These are phyloP conservation scores for Talaromyces proteolyticus DNA, from an alignment of 495 filamentous ascomycete species.

Conservation along the genomic window DNA sequence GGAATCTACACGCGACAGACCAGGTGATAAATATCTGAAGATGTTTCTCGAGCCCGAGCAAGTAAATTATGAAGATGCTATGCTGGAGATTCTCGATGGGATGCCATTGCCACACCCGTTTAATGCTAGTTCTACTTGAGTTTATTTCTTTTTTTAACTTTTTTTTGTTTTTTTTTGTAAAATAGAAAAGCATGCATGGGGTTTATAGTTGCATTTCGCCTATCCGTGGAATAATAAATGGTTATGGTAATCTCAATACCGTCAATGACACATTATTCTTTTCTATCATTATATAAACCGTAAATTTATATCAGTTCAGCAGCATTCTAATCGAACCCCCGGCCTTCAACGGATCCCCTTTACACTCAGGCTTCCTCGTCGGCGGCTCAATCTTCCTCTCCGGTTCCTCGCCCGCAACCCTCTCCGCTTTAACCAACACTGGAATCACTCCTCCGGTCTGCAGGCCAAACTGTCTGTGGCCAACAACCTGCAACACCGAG, in stretches of 20 bases:
- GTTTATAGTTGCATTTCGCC: too few relatives aligned
- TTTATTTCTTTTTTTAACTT: neutral
- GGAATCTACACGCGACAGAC: neutral
- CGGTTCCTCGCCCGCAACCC: constrained; percentile 17
- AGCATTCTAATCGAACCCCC: too few relatives aligned
- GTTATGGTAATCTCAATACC: too few relatives aligned
- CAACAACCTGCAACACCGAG: constrained; percentile 51
- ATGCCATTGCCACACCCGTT: constrained; percentile 1
- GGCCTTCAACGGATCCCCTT: constrained; percentile 5
- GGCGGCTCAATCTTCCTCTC: constrained; percentile 30
- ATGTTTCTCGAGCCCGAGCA: neutral
- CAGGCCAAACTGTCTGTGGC: constrained; percentile 60
- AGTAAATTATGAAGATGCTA: neutral
- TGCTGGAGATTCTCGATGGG: neutral
- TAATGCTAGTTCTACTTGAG: too few relatives aligned
- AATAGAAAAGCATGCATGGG: too few relatives aligned
- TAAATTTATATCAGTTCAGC: too few relatives aligned
- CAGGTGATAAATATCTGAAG: neutral
- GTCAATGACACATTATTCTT: too few relatives aligned
- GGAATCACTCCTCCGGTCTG: constrained; percentile 68
- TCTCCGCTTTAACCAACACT: constrained; percentile 56
- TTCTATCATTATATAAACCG: too few relatives aligned
- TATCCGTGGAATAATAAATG: too few relatives aligned
- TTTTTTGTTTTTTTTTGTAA: too few relatives aligned
- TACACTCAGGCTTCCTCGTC: constrained; percentile 14